These are phyloP conservation scores for Nakazawaea holstii DNA, from an alignment of 805 yeast genomes.

Conservation along the genomic window DNA sequence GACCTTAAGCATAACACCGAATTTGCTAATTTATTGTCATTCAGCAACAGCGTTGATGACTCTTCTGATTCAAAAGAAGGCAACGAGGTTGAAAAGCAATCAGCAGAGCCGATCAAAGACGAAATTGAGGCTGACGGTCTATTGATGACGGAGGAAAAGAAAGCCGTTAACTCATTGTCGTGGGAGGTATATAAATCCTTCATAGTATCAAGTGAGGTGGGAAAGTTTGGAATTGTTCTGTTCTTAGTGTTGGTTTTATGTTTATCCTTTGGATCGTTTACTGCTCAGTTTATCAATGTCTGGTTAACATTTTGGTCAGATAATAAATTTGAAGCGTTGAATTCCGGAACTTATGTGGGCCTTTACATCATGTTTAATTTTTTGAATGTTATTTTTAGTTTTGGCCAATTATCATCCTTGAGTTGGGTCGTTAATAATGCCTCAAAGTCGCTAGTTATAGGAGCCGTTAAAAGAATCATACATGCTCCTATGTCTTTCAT, in stretches of 20 bases:
- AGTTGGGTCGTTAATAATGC: constrained; percentile 48
- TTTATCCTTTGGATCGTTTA: constrained; percentile 36
- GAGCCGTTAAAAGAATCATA: constrained; percentile 53
- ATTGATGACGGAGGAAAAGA: constrained; percentile 38
- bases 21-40: constrained; percentile 48
- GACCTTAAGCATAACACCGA: constrained; percentile 40
- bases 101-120: neutral
- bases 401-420: constrained; percentile 36
- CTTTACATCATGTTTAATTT: constrained; percentile 58
- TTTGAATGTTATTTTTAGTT: constrained; percentile 37
- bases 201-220: constrained; percentile 39
- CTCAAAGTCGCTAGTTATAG: constrained; percentile 49
- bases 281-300: constrained; percentile 53
- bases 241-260: constrained; percentile 2
- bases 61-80: constrained; percentile 15
- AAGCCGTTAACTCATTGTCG: constrained; percentile 44
- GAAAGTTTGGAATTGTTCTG: constrained; percentile 27
- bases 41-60: constrained; percentile 24
- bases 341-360: constrained; percentile 64
- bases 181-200: constrained; percentile 40
- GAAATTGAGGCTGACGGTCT: constrained; percentile 21
- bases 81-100: constrained; percentile 16
- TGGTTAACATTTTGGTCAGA: constrained; percentile 84
- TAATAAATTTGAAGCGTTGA: constrained; percentile 37
- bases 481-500: constrained; percentile 78